Percentiles rank a stretch among this genome's conserved stretches.
Conservation (phyloP, 1,284 basidiomycete genomes). For the Exobasidium cylindrosporum region DNA sequence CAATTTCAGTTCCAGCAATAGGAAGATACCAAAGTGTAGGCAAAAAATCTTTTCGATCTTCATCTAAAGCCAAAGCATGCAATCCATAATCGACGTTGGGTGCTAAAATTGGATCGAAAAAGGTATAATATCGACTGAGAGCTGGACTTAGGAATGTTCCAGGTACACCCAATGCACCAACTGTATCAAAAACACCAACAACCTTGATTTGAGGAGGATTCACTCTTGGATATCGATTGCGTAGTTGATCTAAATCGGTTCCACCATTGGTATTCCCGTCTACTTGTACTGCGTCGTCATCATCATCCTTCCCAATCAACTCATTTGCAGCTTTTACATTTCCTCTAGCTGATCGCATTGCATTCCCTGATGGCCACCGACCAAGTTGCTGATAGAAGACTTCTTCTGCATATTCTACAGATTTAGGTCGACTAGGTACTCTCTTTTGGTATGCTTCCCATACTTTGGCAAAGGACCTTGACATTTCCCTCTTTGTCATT, state of each 20-base stretch:
- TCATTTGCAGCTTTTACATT: constrained; percentile 5
- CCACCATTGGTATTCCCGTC: background rate
- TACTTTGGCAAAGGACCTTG: constrained; percentile 29
- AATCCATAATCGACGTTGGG: constrained; percentile 43
- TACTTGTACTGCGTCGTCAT: constrained; percentile 3
- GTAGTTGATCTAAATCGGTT: no score
- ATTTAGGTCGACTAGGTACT: constrained; percentile 27
- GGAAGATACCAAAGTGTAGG: constrained; percentile 42
- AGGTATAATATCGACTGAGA: constrained; percentile 35
- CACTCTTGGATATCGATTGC: constrained; percentile 10
- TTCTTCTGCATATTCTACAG: constrained; percentile 25
- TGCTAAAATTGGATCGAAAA: constrained; percentile 48
- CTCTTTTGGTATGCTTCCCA: constrained; percentile 38
- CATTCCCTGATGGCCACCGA: constrained; percentile 25
- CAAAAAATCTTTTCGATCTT: constrained; percentile 47
- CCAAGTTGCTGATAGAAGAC: constrained; percentile 24
- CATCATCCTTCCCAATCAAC: background rate
- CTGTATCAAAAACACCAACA: constrained; percentile 36
- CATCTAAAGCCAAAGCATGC: constrained; percentile 45
- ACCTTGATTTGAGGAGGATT: constrained; percentile 34
- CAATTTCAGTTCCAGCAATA: background rate
- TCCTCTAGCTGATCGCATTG: constrained; percentile 20
- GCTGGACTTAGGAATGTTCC: constrained; percentile 29
- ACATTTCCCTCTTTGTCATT: constrained; percentile 58
- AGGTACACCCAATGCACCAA: constrained; percentile 31